A percentile compares a stretch with the other conserved stretches of the same genome.
phyloP scores from a whole-genome alignment of 495 filamentous ascomycete species.

The Penicillium egyptiacum region DNA sequence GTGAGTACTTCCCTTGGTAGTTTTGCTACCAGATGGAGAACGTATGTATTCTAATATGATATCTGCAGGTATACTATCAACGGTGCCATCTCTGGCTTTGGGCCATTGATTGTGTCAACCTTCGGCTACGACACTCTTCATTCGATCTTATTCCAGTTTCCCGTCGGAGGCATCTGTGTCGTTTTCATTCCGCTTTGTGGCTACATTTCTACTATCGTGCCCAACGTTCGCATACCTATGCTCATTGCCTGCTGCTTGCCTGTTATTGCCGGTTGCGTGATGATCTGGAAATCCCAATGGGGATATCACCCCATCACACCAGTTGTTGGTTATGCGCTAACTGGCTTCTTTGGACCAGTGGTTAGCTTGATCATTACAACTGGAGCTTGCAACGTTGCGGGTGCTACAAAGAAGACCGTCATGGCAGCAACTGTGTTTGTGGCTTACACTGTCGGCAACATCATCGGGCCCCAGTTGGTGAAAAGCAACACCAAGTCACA shows the following conservation, averaged over 20 bases:
- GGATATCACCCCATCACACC: constrained; percentile 59
- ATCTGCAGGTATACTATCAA: constrained; percentile 61
- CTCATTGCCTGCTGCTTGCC: constrained; percentile 65
- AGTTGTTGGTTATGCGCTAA: constrained; percentile 66
- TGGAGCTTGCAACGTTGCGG: constrained; percentile 72
- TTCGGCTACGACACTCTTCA: constrained; percentile 67
- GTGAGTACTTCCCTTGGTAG: constrained; percentile 25
- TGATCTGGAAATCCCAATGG: constrained; percentile 75
- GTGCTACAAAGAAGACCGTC: constrained; percentile 74
- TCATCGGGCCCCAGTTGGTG: constrained; percentile 70
- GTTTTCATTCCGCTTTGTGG: constrained; percentile 65
- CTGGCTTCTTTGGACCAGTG: constrained; percentile 68
- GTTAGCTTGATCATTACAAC: constrained; percentile 65
- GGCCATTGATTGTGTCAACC: constrained; percentile 70
- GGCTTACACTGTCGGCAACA: constrained; percentile 71
- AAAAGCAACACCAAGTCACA: constrained; percentile 56
- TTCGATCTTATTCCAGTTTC: constrained; percentile 72
- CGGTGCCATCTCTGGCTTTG: constrained; percentile 74
- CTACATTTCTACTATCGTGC: constrained; percentile 56
- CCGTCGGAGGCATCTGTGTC: constrained; percentile 63
- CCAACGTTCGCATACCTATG: constrained; percentile 65
- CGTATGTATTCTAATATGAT: too few species aligned
- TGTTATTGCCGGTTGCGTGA: constrained; percentile 68
- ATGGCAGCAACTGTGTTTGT: constrained; percentile 73
- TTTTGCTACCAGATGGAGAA: too few species aligned